Conservation (phyloP, 495 filamentous ascomycete species). For the Cercophora newfieldiana region DNA sequence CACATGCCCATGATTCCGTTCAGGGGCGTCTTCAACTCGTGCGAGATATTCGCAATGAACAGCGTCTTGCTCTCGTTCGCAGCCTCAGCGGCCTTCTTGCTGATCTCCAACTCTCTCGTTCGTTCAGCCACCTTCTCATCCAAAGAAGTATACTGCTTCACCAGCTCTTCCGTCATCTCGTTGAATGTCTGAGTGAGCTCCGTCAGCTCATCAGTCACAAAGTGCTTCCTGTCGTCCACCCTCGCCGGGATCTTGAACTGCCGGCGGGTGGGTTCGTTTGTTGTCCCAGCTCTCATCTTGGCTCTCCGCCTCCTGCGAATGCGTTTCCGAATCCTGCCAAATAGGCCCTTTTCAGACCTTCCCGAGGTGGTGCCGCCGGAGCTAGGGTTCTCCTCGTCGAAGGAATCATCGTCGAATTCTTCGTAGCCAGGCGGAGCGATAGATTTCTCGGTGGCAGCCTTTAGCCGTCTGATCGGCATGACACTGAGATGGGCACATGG, state of each 20-base stretch:
- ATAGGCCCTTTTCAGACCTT: conserved; percentile 40
- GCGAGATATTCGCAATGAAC: conserved; percentile 95
- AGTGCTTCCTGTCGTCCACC: conserved; percentile 72
- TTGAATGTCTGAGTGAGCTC: conserved; percentile 88
- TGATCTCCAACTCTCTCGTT: conserved; percentile 80
- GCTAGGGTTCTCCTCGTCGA: conserved; percentile 47
- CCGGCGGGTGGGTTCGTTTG: conserved; percentile 49
- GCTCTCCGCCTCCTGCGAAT: conserved; percentile 28
- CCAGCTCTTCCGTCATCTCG: conserved; percentile 87
- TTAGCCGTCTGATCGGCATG: conserved; percentile 73
- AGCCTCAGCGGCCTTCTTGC: conserved; percentile 86
- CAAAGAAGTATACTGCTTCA: conserved; percentile 78
- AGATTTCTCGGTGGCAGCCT: conserved; percentile 75
- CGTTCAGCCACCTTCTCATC: conserved; percentile 83
- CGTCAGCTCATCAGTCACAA: conserved; percentile 82
- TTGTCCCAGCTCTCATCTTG: conserved; percentile 34
- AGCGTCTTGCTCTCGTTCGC: conserved; percentile 94
- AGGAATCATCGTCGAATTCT: conserved; percentile 42
- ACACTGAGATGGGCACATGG: conserved; percentile 79
- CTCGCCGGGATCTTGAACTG: conserved; percentile 80
- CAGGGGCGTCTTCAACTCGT: conserved; percentile 88
- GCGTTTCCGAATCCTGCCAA: conserved; percentile 37
- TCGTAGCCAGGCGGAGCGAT: conserved; percentile 63
- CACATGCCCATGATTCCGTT: conserved; percentile 95
- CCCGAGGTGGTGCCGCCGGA: conserved; percentile 38